phyloP scores from a whole-genome alignment of 2,329 filamentous ascomycete species.

The Rhynchosporium agropyri region DNA sequence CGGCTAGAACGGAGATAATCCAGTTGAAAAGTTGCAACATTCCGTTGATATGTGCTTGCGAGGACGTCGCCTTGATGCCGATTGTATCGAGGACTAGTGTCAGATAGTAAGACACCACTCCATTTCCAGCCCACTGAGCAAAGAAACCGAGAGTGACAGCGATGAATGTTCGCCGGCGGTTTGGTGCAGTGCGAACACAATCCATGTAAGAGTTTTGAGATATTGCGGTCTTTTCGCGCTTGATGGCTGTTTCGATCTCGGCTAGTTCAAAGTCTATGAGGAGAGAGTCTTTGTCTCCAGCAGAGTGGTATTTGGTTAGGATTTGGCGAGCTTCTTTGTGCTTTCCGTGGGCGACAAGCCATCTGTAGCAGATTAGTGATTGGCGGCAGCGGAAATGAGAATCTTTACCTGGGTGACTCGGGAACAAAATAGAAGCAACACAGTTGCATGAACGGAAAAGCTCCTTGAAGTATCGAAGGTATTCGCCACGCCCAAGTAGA shows the following conservation, averaged over 20 bases:
- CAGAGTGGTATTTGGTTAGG: conserved; percentile 56
- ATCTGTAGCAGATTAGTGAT: conserved; percentile 44
- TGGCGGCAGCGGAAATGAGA: too few relatives aligned
- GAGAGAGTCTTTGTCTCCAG: conserved; percentile 46
- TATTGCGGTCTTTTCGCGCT: conserved; percentile 46
- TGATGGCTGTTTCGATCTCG: conserved; percentile 53
- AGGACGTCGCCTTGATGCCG: conserved; percentile 29
- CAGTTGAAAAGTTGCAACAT: conserved; percentile 44
- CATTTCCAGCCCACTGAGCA: conserved; percentile 26
- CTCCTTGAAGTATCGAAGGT: conserved; percentile 42
- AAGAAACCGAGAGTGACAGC: conserved; percentile 15
- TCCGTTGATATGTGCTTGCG: conserved; percentile 41
- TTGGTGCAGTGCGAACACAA: conserved; percentile 33
- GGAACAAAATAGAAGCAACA: conserved; percentile 13
- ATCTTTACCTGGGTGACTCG: conserved; percentile 17
- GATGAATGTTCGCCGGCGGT: conserved; percentile 24
- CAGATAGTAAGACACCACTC: conserved; percentile 44
- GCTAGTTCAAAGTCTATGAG: conserved; percentile 52
- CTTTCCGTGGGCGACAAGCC: conserved; percentile 51
- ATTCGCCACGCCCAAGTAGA: conserved; percentile 36
- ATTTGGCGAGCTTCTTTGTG: conserved; percentile 54
- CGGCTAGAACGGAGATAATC: conserved; percentile 37
- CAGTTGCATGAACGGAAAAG: conserved; percentile 49
- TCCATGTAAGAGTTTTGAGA: conserved; percentile 45
- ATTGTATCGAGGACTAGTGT: conserved; percentile 37